phyloP scores from a whole-genome alignment of 2,329 filamentous ascomycete genomes.

The Fusarium pininemorale region DNA sequence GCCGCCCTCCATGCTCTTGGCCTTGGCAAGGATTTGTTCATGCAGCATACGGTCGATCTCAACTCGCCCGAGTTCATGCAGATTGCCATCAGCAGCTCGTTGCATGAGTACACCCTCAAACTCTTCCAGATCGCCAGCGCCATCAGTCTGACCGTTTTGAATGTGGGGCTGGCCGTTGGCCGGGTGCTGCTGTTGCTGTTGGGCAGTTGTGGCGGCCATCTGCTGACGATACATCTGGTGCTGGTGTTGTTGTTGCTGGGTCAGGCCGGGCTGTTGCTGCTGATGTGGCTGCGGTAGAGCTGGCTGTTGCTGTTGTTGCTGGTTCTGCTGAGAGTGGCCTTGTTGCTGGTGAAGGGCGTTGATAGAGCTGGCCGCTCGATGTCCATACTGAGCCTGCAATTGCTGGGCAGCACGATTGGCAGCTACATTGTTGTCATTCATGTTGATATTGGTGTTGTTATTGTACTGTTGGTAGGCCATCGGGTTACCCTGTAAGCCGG shows the following conservation, averaged over 20 bases:
- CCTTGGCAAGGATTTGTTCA: slow-evolving; percentile 70
- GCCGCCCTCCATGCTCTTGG: slow-evolving; percentile 76
- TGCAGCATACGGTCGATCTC: slow-evolving; percentile 77
- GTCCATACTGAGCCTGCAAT: slow-evolving; percentile 68
- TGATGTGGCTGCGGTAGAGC: slow-evolving; percentile 45
- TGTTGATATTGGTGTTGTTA: slow-evolving; percentile 22
- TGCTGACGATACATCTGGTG: slow-evolving; percentile 48
- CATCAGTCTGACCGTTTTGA: slow-evolving; percentile 74
- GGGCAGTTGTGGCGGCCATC: slow-evolving; percentile 34
- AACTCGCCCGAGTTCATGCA: slow-evolving; percentile 64
- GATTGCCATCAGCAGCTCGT: slow-evolving; percentile 62
- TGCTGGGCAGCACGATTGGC: slow-evolving; percentile 65
- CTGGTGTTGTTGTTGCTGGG: slow-evolving; percentile 46
- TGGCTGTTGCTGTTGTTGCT: slow-evolving; percentile 22
- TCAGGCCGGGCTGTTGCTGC: slow-evolving; percentile 42
- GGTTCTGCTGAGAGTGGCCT: slow-evolving; percentile 38
- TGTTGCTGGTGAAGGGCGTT: slow-evolving; percentile 64
- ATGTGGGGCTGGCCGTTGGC: slow-evolving; percentile 43
- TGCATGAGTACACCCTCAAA: slow-evolving; percentile 69
- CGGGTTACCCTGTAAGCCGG: slow-evolving; percentile 47
- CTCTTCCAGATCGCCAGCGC: slow-evolving; percentile 68
- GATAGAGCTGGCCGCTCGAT: slow-evolving; percentile 72
- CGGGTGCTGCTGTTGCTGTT: slow-evolving; percentile 49
- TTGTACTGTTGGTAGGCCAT: slow-evolving; percentile 49
- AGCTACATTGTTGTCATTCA: slow-evolving; percentile 53